Conservation (phyloP, 345 rosid species). For the Salix suchowensis region DNA sequence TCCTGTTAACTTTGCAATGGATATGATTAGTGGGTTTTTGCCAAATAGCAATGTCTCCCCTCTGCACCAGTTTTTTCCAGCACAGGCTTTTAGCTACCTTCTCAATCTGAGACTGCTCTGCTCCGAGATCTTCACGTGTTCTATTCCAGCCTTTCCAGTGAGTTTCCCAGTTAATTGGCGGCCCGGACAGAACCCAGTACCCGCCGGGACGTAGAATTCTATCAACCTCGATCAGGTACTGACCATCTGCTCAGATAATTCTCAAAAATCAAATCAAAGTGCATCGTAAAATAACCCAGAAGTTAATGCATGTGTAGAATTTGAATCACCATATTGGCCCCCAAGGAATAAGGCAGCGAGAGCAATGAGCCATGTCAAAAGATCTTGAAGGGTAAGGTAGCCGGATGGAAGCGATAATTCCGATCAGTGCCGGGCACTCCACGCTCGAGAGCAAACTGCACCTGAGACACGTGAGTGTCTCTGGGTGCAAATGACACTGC, state of each 20-base stretch:
- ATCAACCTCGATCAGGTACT: conserved; percentile 75
- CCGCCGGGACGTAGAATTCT: conserved; percentile 86
- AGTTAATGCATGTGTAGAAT: no score
- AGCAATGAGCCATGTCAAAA: conserved; percentile 96
- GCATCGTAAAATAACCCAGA: not conserved
- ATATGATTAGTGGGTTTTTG: conserved; percentile 82
- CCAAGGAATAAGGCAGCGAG: conserved; percentile 98
- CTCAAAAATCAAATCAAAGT: not conserved
- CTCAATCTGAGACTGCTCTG: conserved; percentile 61
- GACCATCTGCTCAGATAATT: conserved; percentile 50
- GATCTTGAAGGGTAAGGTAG: conserved; percentile 88
- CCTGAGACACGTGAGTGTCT: conserved; percentile 93
- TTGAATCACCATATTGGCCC: conserved; percentile 48
- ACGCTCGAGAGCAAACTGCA: conserved; percentile 86
- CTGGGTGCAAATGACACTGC: conserved; percentile 92
- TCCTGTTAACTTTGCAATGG: conserved; percentile 55
- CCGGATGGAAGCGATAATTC: conserved; percentile 79
- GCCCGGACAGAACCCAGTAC: conserved; percentile 91
- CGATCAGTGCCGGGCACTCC: conserved; percentile 93
- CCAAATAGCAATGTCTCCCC: conserved; percentile 72
- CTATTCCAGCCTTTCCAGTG: conserved; percentile 88
- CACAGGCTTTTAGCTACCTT: conserved; percentile 60
- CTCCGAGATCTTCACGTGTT: conserved; percentile 48
- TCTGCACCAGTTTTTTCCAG: conserved; percentile 75
- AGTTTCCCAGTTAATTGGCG: conserved; percentile 78